Percentiles rank a stretch among this genome's conserved stretches.
phyloP scores from a whole-genome alignment of 257 asterid species.

The Nicotiana undulata region DNA sequence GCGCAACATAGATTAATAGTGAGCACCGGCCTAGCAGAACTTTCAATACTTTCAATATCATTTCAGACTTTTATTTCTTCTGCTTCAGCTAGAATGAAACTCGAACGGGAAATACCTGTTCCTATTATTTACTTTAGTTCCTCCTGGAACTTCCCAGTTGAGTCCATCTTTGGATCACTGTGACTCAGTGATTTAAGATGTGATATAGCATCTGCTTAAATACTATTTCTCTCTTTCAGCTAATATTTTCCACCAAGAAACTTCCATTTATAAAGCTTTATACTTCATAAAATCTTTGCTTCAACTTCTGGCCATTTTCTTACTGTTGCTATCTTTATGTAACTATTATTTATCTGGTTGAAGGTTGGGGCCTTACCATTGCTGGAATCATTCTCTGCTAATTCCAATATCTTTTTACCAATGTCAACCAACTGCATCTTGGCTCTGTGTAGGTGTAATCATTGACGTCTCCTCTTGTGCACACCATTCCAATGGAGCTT shows the following conservation, averaged over 20 bases:
- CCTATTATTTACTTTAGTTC: not conserved
- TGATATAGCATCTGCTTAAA: not conserved
- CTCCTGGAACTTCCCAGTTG: not conserved
- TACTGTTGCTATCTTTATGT: not conserved
- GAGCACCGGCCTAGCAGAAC: not conserved
- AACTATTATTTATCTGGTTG: not conserved
- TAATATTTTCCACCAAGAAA: not conserved
- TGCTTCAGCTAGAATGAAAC: not conserved
- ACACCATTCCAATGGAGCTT: not conserved
- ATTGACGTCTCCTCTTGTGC: not conserved
- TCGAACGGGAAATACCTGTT: not conserved
- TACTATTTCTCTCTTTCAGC: not conserved
- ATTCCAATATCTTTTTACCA: not conserved
- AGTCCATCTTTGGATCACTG: not conserved
- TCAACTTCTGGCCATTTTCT: not conserved
- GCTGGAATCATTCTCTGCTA: not conserved
- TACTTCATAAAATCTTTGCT: not conserved
- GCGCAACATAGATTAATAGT: too few species aligned
- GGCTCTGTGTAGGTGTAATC: not conserved
- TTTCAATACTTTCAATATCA: not conserved
- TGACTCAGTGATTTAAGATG: not conserved
- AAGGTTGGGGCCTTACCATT: not conserved
- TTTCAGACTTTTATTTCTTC: not conserved
- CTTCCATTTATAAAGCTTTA: not conserved
- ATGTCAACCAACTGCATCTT: not conserved